Base-by-base conservation (phyloP, 306 rosid species). In the Corylus americana region DNA sequence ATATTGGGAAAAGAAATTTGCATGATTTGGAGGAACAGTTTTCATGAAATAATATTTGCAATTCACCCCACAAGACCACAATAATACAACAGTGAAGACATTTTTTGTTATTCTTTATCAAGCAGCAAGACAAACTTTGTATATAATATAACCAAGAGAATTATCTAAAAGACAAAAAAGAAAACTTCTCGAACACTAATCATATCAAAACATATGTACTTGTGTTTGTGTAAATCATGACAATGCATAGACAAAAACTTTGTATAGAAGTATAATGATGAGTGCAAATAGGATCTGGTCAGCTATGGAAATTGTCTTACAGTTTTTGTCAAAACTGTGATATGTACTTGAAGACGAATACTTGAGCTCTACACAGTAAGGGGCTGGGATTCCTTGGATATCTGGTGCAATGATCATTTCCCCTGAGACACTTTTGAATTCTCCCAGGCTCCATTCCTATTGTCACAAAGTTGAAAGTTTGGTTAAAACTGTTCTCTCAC, bases 221-320 rank as follows among this genome's bases (percentile, higher is more conserved):
- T 59, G 29, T 45, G 50, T 22, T 48, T 72, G 71, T 58, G 57
- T 25, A 57, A 80, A 85, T 85, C 80, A 74, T 22, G 89, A 82
- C 67, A 80, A 85, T 16, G 83, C 20, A 75, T 61, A 79, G 80
- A 70, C 67, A 27, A 77, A 70, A 75, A 91, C 53, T 66, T 78
- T 79, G 91, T 87, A 88, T 11, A 91, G 71, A 45, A 89, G 81
- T 74, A 70, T 27, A 14, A 91, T 55, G 61, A 80, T 63, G 55
- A 91, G 39, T 49, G 90, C 84, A 71, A 92, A 3, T 20, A 87
- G 48, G 29, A 92, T 67, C 85, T 94, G 97, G 75, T 92, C 93
- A 31, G 70, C 1, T 70, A 91, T 49, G 78, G 95, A 83, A 78
- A 92, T 73, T 59, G 77, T 74, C 75, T 81, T 87, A 17, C 17